These are phyloP conservation scores for Penicillium sp. DNA, from an alignment of 2,329 filamentous ascomycete genomes.

Conservation along the genomic window DNA sequence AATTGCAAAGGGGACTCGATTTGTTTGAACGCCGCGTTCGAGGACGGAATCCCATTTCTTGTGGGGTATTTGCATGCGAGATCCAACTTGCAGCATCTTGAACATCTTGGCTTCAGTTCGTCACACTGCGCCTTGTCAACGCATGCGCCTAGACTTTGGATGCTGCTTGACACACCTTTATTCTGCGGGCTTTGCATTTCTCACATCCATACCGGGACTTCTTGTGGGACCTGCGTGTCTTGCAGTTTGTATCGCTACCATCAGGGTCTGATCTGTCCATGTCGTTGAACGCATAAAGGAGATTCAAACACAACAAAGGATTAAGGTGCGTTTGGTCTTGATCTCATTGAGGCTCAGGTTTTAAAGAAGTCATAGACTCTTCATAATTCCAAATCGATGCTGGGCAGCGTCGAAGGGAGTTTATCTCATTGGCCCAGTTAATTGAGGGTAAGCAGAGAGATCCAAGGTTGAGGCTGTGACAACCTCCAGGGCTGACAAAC, in stretches of 20 bases:
- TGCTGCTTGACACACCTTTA: background rate
- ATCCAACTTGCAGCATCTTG: slow-evolving; percentile 1
- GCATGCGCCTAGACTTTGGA: too few species aligned
- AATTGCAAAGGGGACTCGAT: background rate
- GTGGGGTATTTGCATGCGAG: background rate
- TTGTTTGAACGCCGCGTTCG: background rate
- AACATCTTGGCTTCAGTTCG: slow-evolving; percentile 1
- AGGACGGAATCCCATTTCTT: background rate
- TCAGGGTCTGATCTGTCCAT: background rate
- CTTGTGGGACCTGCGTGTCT: slow-evolving; percentile 1
- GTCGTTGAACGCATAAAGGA: too few species aligned
- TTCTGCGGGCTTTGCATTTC: slow-evolving; percentile 3
- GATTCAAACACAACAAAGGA: too few species aligned
- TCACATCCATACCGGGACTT: slow-evolving; percentile 3
- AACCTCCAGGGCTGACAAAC: background rate
- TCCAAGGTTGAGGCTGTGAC: background rate
- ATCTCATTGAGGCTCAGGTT: too few species aligned
- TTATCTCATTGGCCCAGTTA: background rate
- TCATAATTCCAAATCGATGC: background rate
- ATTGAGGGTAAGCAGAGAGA: background rate
- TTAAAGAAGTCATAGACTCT: too few species aligned
- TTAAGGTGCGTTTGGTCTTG: too few species aligned
- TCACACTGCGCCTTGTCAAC: background rate
- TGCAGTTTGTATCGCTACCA: background rate
- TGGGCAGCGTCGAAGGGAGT: background rate